Base-by-base conservation (phyloP, 1,139 yeast genomes). In the Sugiyamaella pinicola region DNA sequence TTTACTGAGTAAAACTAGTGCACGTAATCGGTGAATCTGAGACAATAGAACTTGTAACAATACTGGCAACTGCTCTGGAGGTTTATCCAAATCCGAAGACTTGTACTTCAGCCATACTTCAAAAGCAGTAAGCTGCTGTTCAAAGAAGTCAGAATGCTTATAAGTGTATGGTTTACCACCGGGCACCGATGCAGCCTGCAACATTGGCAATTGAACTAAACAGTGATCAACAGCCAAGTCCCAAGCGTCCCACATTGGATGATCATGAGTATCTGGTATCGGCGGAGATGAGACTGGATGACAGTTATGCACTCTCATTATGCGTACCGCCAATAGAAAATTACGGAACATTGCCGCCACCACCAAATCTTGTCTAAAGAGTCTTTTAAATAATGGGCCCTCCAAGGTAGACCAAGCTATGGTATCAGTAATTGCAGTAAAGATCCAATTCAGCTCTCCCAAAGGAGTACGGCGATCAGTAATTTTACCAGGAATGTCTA, bases 191-290 rank as follows among this genome's bases (percentile, higher is more conserved):
- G 75, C 70, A 7, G 70, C 69, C 46, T 64, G 66, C 8, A 72
- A 61, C 22, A 65, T 62, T 2, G 75, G 74, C 19, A 75, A 59
- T 56, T 75, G 79, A 7, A 89, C 82, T 52, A 95, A 74, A 1
- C 95, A 95, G 65, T 93, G 97, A 69, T 93, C 98, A 47, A 93
- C 86, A 0, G 99, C 98, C 64, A 93, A 75, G 67, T 95, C 99
- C 99, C 99, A 93, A 0, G 97, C 85, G 58, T 90, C 95, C 99
- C 99, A 93, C 89, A 93, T 86, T 10, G 96, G 83, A 67, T 95
- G 98, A 58, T 81, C 80, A 50, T 88, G 82, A 9, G 83, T 75
- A 54, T 89, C 91, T 0, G 99, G 99, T 39, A 93, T 74, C 10
- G 88, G 90, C 0, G 99, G 99, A 59, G 89, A 95, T 33, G 96